Conservation (phyloP, 2,329 filamentous ascomycete genomes). For the Sarocladium kiliense region DNA sequence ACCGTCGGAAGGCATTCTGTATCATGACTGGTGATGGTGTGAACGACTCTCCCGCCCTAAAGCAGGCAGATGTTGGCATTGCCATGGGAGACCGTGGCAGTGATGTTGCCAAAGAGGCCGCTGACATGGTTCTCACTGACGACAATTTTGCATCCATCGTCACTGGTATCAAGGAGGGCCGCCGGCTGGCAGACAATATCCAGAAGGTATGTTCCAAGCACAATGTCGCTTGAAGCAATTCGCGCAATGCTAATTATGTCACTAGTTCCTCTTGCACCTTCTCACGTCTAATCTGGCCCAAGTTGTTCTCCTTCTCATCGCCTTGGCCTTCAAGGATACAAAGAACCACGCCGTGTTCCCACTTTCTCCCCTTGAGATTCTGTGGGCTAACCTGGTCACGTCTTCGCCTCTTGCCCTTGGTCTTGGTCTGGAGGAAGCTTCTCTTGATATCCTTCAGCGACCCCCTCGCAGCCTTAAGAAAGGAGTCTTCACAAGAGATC, state of each 20-base stretch:
- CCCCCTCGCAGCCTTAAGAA: constrained; percentile 56
- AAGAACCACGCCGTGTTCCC: constrained; percentile 60
- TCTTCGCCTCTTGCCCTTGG: constrained; percentile 68
- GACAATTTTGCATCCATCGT: constrained; percentile 83
- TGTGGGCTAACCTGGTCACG: constrained; percentile 73
- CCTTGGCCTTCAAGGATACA: constrained; percentile 62
- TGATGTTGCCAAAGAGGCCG: constrained; percentile 74
- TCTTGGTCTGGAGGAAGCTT: constrained; percentile 64
- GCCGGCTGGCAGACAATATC: constrained; percentile 67
- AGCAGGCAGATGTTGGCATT: constrained; percentile 69
- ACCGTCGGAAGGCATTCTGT: constrained; percentile 61
- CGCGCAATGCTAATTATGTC: constrained; percentile 13
- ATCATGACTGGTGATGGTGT: constrained; percentile 74
- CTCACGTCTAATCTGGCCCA: constrained; percentile 67
- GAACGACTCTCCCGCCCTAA: constrained; percentile 69
- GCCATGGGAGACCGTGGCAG: constrained; percentile 68
- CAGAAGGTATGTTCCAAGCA: constrained; percentile 52
- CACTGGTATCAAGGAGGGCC: constrained; percentile 66
- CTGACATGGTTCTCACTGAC: constrained; percentile 82
- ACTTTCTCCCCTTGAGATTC: constrained; percentile 65
- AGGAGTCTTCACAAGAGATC: constrained; percentile 59
- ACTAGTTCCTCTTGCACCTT: constrained; percentile 58
- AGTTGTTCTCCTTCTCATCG: constrained; percentile 63
- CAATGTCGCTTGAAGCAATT: too few species aligned
- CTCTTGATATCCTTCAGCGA: constrained; percentile 61